phyloP scores from a whole-genome alignment of 805 yeast species.

The Hyphopichia homilentoma region DNA sequence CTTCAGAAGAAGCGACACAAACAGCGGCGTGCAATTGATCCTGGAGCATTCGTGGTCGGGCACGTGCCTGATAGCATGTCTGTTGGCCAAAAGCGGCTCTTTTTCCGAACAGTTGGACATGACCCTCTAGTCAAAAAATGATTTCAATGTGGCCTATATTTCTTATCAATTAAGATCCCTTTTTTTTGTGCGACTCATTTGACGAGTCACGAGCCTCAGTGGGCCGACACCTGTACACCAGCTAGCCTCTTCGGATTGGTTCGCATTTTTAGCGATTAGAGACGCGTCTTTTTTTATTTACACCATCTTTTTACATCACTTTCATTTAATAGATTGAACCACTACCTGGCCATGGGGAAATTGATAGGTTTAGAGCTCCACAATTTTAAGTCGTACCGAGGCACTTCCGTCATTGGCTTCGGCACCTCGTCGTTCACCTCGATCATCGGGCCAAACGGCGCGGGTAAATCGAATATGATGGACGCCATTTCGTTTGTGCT shows the following conservation, averaged over 20 bases:
- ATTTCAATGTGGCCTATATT: no score
- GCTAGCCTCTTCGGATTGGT: no score
- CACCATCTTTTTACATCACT: no score
- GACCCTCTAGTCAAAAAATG: no score
- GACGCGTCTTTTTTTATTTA: no score
- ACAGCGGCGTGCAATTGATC: slow-evolving; percentile 12
- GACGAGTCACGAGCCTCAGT: no score
- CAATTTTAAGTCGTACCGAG: slow-evolving; percentile 91
- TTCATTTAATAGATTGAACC: no score
- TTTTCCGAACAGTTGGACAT: slow-evolving; percentile 9
- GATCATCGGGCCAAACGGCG: slow-evolving; percentile 97
- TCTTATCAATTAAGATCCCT: no score
- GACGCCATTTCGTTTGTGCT: slow-evolving; percentile 95
- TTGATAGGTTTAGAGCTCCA: slow-evolving; percentile 70
- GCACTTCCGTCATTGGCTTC: slow-evolving; percentile 71
- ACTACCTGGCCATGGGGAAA: slow-evolving; percentile 89
- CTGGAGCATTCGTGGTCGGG: slow-evolving; percentile 15
- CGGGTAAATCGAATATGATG: slow-evolving; percentile 96
- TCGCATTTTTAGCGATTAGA: no score
- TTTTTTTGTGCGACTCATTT: no score
- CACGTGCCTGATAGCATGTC: slow-evolving; percentile 1
- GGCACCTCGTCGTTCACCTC: slow-evolving; percentile 83
- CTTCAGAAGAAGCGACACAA: slow-evolving; percentile 13
- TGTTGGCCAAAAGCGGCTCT: slow-evolving; percentile 7
- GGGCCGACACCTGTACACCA: no score